phyloP scores from a whole-genome alignment of 148 eudicot genomes.

The Rhododendron ferrugineum region DNA sequence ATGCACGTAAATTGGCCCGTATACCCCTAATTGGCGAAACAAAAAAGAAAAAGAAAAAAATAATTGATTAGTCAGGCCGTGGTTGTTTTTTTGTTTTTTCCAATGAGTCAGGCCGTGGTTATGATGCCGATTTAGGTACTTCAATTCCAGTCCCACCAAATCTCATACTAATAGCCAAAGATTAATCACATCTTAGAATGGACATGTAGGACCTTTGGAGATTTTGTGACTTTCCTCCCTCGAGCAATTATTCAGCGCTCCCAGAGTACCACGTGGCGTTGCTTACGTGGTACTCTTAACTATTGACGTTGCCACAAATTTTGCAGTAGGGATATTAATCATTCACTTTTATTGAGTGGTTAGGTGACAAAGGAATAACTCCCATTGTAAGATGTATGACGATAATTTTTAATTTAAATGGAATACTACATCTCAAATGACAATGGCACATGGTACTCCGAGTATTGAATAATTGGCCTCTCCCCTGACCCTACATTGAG shows the following conservation, averaged over 20 bases:
- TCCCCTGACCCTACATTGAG: not conserved
- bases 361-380: not conserved
- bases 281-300: not conserved
- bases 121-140: not conserved
- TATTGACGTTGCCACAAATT: not conserved
- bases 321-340: too few species aligned
- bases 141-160: not conserved
- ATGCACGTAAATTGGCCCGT: not conserved
- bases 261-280: not conserved
- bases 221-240: not conserved
- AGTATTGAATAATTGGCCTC: not conserved
- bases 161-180: not conserved
- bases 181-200: not conserved
- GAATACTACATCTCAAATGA: not conserved
- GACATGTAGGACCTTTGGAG: not conserved
- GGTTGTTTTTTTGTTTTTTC: not conserved
- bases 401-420: too few species aligned
- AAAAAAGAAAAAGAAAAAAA: not conserved
- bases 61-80: not conserved
- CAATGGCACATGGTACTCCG: not conserved
- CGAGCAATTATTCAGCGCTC: too few species aligned
- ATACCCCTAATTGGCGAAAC: not conserved
- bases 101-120: not conserved
- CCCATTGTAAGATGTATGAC: too few species aligned
- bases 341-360: too few species aligned